phyloP scores from a whole-genome alignment of 78 protist genomes.

The Dictyostelium intermedium region DNA sequence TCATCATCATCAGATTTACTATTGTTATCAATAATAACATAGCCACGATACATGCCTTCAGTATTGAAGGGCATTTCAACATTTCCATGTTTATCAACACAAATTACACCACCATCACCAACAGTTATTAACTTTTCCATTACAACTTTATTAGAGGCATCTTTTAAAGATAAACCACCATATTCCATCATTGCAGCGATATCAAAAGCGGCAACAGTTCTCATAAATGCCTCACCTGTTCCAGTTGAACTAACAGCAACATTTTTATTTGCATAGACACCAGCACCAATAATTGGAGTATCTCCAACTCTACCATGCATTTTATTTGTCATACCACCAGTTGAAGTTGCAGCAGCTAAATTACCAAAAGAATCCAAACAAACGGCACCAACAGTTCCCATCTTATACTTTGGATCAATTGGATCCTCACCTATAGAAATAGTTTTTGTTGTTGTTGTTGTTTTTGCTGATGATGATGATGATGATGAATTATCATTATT shows the following conservation, averaged over 20 bases:
- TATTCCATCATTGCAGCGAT: constrained; percentile 76
- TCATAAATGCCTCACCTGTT: constrained; percentile 76
- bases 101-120: constrained; percentile 83
- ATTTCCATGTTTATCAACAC: constrained; percentile 72
- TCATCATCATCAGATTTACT: not conserved
- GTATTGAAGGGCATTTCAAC: constrained; percentile 75
- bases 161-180: constrained; percentile 24
- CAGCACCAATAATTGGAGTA: constrained; percentile 87
- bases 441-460: not conserved
- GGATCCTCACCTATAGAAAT: not conserved
- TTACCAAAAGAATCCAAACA: constrained; percentile 74
- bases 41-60: constrained; percentile 83
- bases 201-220: constrained; percentile 42
- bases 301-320: constrained; percentile 86
- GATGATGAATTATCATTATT: no score
- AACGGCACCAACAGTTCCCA: constrained; percentile 87
- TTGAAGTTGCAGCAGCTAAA: constrained; percentile 85
- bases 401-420: not conserved
- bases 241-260: constrained; percentile 82
- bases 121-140: not conserved
- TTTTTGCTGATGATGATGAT: no score
- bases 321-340: constrained; percentile 89
- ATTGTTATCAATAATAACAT: not conserved
- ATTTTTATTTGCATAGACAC: constrained; percentile 60
- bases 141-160: constrained; percentile 53